phyloP scores from a whole-genome alignment of 2,329 filamentous ascomycete species.

The Aspergillus eucalypticola region DNA sequence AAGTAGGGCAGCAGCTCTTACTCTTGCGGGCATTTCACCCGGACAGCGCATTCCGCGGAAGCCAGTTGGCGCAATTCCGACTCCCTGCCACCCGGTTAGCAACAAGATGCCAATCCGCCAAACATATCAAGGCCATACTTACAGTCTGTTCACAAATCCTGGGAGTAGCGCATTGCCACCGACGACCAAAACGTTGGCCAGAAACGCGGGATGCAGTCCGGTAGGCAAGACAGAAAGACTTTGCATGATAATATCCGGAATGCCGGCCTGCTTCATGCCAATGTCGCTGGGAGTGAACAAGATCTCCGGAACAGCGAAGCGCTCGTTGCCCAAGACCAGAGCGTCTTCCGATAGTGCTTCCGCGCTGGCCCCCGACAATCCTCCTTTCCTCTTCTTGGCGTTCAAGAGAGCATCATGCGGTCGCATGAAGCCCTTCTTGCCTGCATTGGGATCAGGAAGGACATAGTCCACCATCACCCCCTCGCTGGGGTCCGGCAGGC shows the following conservation, averaged over 20 bases:
- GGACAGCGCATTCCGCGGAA: conserved; percentile 74
- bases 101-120: not conserved
- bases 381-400: conserved; percentile 52
- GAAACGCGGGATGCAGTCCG: conserved; percentile 78
- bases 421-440: conserved; percentile 68
- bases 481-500: conserved; percentile 28
- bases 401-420: conserved; percentile 72
- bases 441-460: conserved; percentile 72
- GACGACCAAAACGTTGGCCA: conserved; percentile 85
- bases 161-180: conserved; percentile 80
- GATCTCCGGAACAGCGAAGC: conserved; percentile 86
- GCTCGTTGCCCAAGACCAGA: conserved; percentile 84
- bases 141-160: conserved; percentile 78
- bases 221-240: conserved; percentile 72
- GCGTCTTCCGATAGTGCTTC: conserved; percentile 68
- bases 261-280: conserved; percentile 77
- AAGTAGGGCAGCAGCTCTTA: conserved; percentile 32
- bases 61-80: conserved; percentile 70
- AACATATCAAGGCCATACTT: conserved; percentile 24
- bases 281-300: conserved; percentile 85
- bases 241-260: conserved; percentile 81
- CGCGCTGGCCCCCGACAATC: conserved; percentile 50
- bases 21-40: conserved; percentile 69
- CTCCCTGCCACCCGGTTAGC: conserved; percentile 45
- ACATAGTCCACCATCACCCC: conserved; percentile 84